Conservation (phyloP, 2,329 filamentous ascomycete genomes). For the Colletotrichum nymphaeae region DNA sequence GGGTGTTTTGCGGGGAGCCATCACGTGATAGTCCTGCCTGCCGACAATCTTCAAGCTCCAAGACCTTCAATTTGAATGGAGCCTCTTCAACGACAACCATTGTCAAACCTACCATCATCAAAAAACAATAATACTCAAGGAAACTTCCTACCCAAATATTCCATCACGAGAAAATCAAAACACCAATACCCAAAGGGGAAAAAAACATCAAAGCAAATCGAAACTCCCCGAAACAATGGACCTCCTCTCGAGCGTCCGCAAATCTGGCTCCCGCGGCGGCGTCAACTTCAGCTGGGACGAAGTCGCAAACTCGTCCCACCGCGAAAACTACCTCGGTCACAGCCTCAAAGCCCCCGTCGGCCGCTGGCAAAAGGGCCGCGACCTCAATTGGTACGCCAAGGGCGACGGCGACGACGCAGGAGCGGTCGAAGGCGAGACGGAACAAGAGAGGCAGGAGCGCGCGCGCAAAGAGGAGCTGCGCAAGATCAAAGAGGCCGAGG, state of each 20-base stretch:
- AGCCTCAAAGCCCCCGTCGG: constrained; percentile 92
- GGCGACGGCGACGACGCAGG: constrained; percentile 55
- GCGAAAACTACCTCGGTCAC: constrained; percentile 91
- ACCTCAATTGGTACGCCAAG: constrained; percentile 74
- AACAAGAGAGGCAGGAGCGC: constrained; percentile 67
- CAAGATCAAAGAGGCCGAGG: constrained; percentile 89
- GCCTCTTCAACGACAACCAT: background rate
- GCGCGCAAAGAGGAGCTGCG: constrained; percentile 82
- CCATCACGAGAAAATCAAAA: background rate
- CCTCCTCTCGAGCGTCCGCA: constrained; percentile 90
- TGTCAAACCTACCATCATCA: background rate
- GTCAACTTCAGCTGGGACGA: constrained; percentile 98
- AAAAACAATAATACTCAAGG: background rate
- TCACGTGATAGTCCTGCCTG: background rate
- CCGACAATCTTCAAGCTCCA: background rate
- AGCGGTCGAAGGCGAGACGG: constrained; percentile 65
- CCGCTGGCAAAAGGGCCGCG: constrained; percentile 86
- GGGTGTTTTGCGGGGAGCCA: background rate
- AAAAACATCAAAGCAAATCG: background rate
- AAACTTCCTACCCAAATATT: background rate
- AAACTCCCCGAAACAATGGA: constrained; percentile 72
- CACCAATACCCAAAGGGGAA: background rate
- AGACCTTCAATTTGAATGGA: background rate
- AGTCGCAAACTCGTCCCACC: constrained; percentile 85
- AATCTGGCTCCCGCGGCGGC: constrained; percentile 90